These are phyloP conservation scores for Imleria badia DNA, from an alignment of 768 basidiomycete genomes.

Conservation along the genomic window DNA sequence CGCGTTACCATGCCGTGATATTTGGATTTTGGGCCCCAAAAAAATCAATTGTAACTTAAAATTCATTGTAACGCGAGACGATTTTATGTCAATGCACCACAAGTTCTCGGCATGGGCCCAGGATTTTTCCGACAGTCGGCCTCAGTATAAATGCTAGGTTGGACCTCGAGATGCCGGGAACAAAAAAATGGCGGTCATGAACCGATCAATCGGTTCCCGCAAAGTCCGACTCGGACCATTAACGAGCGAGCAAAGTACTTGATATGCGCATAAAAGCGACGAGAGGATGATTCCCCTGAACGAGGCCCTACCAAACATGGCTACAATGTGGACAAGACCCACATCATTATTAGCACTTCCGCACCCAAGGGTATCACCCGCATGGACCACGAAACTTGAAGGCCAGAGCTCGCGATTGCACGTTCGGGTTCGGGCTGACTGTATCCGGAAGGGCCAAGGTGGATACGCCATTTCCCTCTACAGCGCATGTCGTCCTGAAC, in stretches of 20 bases:
- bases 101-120: no score
- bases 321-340: conserved; percentile 63
- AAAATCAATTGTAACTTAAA: no score
- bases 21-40: no score
- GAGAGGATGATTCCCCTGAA: conserved; percentile 52
- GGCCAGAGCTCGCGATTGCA: conserved; percentile 50
- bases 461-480: neutral
- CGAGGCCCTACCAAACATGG: conserved; percentile 41
- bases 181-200: conserved; percentile 73
- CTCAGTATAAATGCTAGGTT: conserved; percentile 70
- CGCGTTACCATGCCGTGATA: no score
- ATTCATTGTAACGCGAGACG: no score
- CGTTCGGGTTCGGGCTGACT: conserved; percentile 71
- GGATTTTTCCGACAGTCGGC: conserved; percentile 18
- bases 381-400: conserved; percentile 62
- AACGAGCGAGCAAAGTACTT: conserved; percentile 64
- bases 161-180: conserved; percentile 79
- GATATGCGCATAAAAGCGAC: conserved; percentile 57
- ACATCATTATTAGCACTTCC: conserved; percentile 59
- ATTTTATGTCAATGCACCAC: no score
- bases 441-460: conserved; percentile 71
- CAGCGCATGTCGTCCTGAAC: neutral
- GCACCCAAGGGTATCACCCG: conserved; percentile 59
- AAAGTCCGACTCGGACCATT: conserved; percentile 64
- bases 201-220: conserved; percentile 56